phyloP scores from a whole-genome alignment of 2,329 filamentous ascomycete species.

The Xylaria sp. region DNA sequence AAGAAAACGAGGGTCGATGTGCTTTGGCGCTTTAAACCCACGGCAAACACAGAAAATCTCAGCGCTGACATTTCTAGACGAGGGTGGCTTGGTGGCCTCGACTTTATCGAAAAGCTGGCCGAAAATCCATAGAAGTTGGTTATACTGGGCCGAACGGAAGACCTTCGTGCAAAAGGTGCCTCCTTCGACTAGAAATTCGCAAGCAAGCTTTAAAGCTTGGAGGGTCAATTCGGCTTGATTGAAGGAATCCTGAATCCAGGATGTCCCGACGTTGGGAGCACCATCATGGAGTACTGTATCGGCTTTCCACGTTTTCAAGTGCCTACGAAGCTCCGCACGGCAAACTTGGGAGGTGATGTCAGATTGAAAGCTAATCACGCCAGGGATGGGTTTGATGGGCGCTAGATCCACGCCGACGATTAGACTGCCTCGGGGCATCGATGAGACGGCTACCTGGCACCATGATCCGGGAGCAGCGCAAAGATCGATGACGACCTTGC shows the following conservation, averaged over 20 bases:
- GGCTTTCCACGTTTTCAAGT: conserved; percentile 95
- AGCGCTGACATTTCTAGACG: conserved; percentile 93
- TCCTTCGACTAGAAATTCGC: conserved; percentile 88
- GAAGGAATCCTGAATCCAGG: conserved; percentile 98
- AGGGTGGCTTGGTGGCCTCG: conserved; percentile 96
- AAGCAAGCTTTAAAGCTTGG: conserved; percentile 91
- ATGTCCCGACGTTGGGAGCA: conserved; percentile 96
- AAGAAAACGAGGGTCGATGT: conserved; percentile 90
- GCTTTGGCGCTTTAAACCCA: conserved; percentile 94
- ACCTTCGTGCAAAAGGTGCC: conserved; percentile 98
- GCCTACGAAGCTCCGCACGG: conserved; percentile 84
- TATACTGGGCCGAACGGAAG: conserved; percentile 97
- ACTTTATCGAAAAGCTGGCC: conserved; percentile 96
- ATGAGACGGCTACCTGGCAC: conserved; percentile 96
- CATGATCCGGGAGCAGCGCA: conserved; percentile 97
- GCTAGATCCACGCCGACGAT: conserved; percentile 95
- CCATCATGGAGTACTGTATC: conserved; percentile 97
- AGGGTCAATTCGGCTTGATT: conserved; percentile 93
- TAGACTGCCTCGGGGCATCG: conserved; percentile 88
- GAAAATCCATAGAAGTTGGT: conserved; percentile 92
- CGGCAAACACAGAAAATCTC: conserved; percentile 98
- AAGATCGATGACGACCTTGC: conserved; percentile 94
- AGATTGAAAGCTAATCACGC: conserved; percentile 94
- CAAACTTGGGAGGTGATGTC: conserved; percentile 98
- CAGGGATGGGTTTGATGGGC: conserved; percentile 94